Evolutionary conservation across 2,329 filamentous ascomycete species (phyloP).

Genomic region (Dactylonectria estremocensis): DNA sequence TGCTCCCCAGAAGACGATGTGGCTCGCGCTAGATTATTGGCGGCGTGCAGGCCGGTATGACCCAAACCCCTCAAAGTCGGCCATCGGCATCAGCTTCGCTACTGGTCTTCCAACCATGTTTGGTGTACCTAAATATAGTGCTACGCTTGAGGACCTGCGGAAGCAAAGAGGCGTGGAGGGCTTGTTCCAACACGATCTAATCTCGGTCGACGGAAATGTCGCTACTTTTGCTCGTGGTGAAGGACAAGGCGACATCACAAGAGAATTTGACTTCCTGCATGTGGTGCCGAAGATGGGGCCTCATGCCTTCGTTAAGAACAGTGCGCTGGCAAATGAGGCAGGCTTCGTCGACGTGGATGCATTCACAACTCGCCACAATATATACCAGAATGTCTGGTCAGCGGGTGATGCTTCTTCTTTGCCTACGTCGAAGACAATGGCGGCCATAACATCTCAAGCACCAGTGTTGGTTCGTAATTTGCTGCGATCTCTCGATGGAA

Average conservation of each 20-base stretch:
- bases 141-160: constrained; percentile 67
- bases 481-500: constrained; percentile 61
- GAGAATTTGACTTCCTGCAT: constrained; percentile 69
- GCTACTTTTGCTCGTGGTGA: constrained; percentile 65
- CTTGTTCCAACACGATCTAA: constrained; percentile 71
- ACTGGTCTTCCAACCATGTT: constrained; percentile 72
- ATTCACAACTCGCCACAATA: constrained; percentile 66
- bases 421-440: constrained; percentile 71
- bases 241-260: constrained; percentile 61
- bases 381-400: constrained; percentile 72
- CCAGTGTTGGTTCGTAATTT: constrained; percentile 67
- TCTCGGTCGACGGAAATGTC: constrained; percentile 66
- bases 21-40: constrained; percentile 74
- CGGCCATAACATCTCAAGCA: constrained; percentile 66
- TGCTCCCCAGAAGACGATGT: constrained; percentile 74
- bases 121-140: constrained; percentile 72
- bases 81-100: constrained; percentile 69
- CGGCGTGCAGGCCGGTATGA: constrained; percentile 67
- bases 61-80: constrained; percentile 56
- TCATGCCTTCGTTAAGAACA: constrained; percentile 68
- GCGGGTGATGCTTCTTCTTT: constrained; percentile 71
- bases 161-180: constrained; percentile 70
- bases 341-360: constrained; percentile 73
- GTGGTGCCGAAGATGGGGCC: constrained; percentile 73
- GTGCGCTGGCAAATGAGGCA: constrained; percentile 67